phyloP scores from a whole-genome alignment of 2,329 filamentous ascomycete genomes.

The Claviceps fusiformis region DNA sequence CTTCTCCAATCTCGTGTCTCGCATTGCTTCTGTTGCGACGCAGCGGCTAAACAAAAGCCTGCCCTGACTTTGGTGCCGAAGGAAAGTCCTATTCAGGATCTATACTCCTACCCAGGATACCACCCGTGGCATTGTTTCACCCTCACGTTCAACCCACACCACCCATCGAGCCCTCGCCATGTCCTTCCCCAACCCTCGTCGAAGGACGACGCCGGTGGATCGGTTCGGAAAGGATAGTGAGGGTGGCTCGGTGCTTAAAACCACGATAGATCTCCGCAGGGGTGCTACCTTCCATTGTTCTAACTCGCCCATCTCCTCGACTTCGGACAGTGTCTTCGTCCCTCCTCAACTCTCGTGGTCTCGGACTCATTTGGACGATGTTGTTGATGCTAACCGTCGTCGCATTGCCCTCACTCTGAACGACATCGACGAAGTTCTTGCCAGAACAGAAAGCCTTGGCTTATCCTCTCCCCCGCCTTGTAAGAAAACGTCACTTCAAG shows the following conservation, averaged over 20 bases:
- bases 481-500: conserved; percentile 25
- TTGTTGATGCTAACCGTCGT: conserved; percentile 54
- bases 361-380: conserved; percentile 57
- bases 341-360: conserved; percentile 50
- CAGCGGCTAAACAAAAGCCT: neutral
- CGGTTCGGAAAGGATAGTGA: conserved; percentile 20
- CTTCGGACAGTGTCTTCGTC: conserved; percentile 29
- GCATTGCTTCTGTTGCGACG: neutral
- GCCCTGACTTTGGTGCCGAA: neutral
- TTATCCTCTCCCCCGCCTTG: conserved; percentile 21
- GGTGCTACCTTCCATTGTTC: conserved; percentile 53
- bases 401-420: conserved; percentile 54
- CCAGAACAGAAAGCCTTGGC: conserved; percentile 29
- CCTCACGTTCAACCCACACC: neutral
- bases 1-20: neutral
- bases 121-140: neutral
- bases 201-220: conserved; percentile 32
- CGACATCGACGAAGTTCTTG: conserved; percentile 50
- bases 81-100: neutral
- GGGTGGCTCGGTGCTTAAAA: conserved; percentile 22
- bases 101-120: neutral
- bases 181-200: conserved; percentile 34
- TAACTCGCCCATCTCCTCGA: conserved; percentile 20
- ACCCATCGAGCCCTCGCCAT: conserved; percentile 19
- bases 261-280: conserved; percentile 44